Evolutionary conservation across 1,284 basidiomycete species (phyloP).

Genomic region (Ganoderma lucidum): DNA sequence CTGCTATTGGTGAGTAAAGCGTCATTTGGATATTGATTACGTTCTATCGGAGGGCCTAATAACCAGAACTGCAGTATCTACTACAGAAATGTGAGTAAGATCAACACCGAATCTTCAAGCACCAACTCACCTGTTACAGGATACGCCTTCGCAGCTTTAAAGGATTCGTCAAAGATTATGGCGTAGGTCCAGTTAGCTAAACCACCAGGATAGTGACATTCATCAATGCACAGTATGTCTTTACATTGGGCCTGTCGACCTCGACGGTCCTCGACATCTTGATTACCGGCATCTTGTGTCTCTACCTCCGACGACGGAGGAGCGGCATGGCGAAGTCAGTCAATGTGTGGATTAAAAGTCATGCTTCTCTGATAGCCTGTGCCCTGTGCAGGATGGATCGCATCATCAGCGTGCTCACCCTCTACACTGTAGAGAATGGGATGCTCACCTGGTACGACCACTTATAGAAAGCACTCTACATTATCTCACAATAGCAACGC

Average conservation of each 20-base stretch:
- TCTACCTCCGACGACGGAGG: conserved; percentile 24
- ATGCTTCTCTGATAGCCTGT: background rate
- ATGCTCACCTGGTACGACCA: conserved; percentile 26
- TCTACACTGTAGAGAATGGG: conserved; percentile 26
- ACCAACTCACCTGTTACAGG: conserved; percentile 18
- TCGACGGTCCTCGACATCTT: conserved; percentile 21
- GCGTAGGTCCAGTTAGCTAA: conserved; percentile 18
- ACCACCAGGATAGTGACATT: background rate
- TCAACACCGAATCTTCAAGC: background rate
- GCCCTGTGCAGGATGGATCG: conserved; percentile 22
- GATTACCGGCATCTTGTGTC: conserved; percentile 24
- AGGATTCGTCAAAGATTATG: conserved; percentile 36
- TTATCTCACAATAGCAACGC: background rate
- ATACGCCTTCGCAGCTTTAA: conserved; percentile 38
- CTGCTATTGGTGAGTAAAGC: conserved; percentile 3
- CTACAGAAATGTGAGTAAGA: conserved; percentile 43
- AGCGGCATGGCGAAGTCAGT: conserved; percentile 21
- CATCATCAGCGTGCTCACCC: conserved; percentile 18
- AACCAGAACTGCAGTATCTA: conserved; percentile 37
- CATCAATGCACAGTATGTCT: conserved; percentile 17
- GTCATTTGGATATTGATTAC: background rate
- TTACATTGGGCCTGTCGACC: conserved; percentile 21
- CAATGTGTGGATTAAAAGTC: background rate
- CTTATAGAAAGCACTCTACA: background rate
- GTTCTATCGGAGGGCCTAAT: background rate